Percentiles rank a stretch among this genome's conserved stretches.
Conservation (phyloP, 108 stramenopile genomes). For the Nitzschia palea region DNA sequence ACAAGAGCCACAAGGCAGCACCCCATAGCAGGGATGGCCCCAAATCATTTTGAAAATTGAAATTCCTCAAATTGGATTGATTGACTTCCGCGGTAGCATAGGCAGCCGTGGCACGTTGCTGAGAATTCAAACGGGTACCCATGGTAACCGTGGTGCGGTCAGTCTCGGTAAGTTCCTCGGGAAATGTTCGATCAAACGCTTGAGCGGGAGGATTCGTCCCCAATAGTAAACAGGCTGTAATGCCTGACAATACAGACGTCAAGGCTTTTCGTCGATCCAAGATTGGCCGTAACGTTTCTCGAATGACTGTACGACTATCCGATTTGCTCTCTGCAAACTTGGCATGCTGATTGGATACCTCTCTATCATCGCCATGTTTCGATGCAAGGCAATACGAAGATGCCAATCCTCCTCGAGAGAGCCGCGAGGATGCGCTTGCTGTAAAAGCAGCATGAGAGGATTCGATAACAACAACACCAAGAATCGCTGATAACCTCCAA, state of each 20-base stretch:
- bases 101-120: constrained; percentile 31
- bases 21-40: constrained; percentile 58
- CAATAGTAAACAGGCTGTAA: no score
- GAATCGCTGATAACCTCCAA: no score
- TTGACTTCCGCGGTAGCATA: constrained; percentile 23
- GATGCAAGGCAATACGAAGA: no score
- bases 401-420: no score
- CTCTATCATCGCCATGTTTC: no score
- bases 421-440: no score
- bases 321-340: no score
- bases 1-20: constrained; percentile 66
- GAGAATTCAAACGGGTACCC: constrained; percentile 29
- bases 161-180: constrained; percentile 44
- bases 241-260: neutral
- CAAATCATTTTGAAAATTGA: constrained; percentile 34
- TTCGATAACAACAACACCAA: no score
- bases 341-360: no score
- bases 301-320: no score
- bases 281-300: no score
- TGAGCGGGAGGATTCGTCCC: constrained; percentile 27
- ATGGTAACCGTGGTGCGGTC: constrained; percentile 39
- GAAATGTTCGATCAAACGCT: constrained; percentile 58
- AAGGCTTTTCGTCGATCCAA: neutral
- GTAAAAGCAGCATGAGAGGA: no score
- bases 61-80: constrained; percentile 32